These are phyloP conservation scores for Anthoceros angustus DNA, from an alignment of 225 moss, liverwort and hornwort species.

Conservation along the genomic window DNA sequence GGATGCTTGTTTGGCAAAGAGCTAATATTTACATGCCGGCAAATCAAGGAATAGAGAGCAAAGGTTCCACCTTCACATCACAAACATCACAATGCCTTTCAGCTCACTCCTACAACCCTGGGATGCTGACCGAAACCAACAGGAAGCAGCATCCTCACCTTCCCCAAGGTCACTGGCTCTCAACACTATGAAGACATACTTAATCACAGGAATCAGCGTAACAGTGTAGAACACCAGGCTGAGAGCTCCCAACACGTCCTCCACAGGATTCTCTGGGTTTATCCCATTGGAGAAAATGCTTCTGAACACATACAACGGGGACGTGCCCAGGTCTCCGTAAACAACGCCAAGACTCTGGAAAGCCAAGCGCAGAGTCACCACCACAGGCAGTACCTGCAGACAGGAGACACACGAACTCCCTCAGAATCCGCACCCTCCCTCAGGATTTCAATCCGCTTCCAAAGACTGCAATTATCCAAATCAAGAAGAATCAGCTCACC, in stretches of 20 bases:
- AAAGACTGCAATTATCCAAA: neutral
- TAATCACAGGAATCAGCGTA: slow-evolving; percentile 54
- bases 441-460: neutral
- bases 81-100: neutral
- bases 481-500: slow-evolving; percentile 16
- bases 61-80: slow-evolving; percentile 68
- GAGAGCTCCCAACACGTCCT: slow-evolving; percentile 57
- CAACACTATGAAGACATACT: slow-evolving; percentile 68
- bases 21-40: slow-evolving; percentile 66
- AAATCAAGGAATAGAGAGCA: slow-evolving; percentile 76
- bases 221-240: slow-evolving; percentile 77
- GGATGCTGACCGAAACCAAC: neutral
- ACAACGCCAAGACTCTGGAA: slow-evolving; percentile 88
- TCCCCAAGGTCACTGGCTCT: slow-evolving; percentile 86
- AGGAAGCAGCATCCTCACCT: slow-evolving; percentile 24
- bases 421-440: neutral
- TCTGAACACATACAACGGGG: slow-evolving; percentile 69
- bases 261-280: neutral
- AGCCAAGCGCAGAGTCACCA: slow-evolving; percentile 31
- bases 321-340: slow-evolving; percentile 91
- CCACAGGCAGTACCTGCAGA: slow-evolving; percentile 37
- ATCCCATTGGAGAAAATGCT: slow-evolving; percentile 47
- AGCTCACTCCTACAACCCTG: too few relatives aligned
- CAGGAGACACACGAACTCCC: neutral
- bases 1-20: slow-evolving; percentile 78